phyloP scores from a whole-genome alignment of 1,139 yeast genomes.

The Nematodospora anomalae region DNA sequence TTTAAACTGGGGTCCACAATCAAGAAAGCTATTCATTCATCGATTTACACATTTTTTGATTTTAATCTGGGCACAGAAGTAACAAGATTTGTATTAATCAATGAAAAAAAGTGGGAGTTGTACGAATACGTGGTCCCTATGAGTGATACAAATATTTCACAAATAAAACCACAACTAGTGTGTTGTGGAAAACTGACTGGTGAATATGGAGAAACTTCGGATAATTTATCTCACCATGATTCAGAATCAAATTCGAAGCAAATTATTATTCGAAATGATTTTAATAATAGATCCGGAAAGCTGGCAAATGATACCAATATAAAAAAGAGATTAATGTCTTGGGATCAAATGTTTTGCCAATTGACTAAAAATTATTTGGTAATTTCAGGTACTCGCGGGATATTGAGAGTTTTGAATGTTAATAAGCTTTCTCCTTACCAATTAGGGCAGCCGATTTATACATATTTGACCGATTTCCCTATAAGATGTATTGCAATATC shows the following conservation, averaged over 20 bases:
- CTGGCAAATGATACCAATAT: slow-evolving; percentile 21
- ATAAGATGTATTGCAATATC: slow-evolving; percentile 77
- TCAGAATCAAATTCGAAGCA: slow-evolving; percentile 17
- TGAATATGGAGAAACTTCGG: slow-evolving; percentile 56
- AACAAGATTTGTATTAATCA: slow-evolving; percentile 61
- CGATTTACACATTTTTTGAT: slow-evolving; percentile 52
- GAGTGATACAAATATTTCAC: slow-evolving; percentile 15
- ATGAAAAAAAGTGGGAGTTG: slow-evolving; percentile 73
- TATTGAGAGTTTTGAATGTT: slow-evolving; percentile 64
- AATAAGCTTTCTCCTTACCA: slow-evolving; percentile 30
- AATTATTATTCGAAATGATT: slow-evolving; percentile 35
- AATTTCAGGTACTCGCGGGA: slow-evolving; percentile 73
- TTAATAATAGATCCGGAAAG: slow-evolving; percentile 17
- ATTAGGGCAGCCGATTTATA: slow-evolving; percentile 64
- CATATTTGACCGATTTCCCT: slow-evolving; percentile 70
- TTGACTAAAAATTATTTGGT: slow-evolving; percentile 61
- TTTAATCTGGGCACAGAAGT: slow-evolving; percentile 43
- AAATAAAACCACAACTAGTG: slow-evolving; percentile 51
- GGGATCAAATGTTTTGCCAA: slow-evolving; percentile 71
- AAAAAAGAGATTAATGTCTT: slow-evolving; percentile 35
- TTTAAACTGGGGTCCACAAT: slow-evolving; percentile 37
- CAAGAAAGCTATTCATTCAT: slow-evolving; percentile 56
- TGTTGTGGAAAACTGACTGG: slow-evolving; percentile 73
- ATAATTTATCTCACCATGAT: slow-evolving; percentile 22
- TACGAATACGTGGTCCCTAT: slow-evolving; percentile 42